Base-by-base conservation (phyloP, 805 yeast genomes). In the Metschnikowia koreensis region DNA sequence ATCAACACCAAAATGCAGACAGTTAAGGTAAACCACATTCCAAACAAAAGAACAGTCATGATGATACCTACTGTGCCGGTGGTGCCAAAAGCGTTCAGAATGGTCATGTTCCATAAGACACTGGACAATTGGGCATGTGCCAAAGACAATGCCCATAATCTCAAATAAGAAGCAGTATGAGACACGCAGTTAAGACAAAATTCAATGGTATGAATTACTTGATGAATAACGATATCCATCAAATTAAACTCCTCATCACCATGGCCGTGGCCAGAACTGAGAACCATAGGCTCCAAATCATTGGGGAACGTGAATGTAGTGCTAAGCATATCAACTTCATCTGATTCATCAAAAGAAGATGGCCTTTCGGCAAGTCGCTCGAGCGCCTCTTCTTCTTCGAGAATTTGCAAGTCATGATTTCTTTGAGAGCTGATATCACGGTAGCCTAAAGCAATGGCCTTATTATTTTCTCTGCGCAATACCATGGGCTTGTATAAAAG, bases 91-190 rank as follows among this genome's bases (percentile, higher is more conserved):
- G 89, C 79, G 55, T 81, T 81, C 44, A 79, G 75, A 48, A 86
- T 76, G 1, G 92, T 86, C 92, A 86, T 86, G 37, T 83, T 74
- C 90, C 91, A 86, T 56, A 86, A 71, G 29, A 86, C 92, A 13
- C 83, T 71, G 11, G 90, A 84, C 55, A 86, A 74, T 68, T 86
- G 92, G n/a, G 87, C 87, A 63, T 86, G 92, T 0, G 92, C 92
- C 57, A 86, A 71, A 0, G 91, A 86, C 54, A 86, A 74, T 1
- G 92, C 92, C 92, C 92, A 86, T 52, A 86, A 73, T 68, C 92
- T 77, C 60, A 86, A 74, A 62, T 86, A 86, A 1, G 91, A 86
- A 1, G 92, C 92, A 0, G 92, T 86, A 61, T 86, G 92, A 4
- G 89, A 83, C 34, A 86, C 90, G 73, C 90, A 84, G 66, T 86